Evolutionary conservation across 208 protist species (phyloP).

Genomic region (Wallacemonas sp.): DNA sequence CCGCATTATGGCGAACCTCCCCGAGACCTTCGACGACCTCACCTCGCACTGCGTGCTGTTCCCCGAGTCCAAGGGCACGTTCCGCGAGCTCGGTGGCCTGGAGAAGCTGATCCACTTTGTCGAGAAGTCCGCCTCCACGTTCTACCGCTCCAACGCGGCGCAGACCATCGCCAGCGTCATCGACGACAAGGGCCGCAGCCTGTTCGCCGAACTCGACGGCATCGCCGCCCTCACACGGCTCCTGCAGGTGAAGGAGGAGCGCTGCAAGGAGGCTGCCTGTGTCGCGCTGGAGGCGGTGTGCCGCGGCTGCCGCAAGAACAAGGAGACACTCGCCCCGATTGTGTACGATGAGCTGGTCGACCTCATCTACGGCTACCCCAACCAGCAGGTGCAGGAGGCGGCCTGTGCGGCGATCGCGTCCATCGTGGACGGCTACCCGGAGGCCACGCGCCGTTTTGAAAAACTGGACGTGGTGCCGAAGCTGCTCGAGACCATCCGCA

Average conservation of each 20-base stretch:
- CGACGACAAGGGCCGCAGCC: conserved; percentile 75
- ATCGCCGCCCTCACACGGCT: conserved; percentile 73
- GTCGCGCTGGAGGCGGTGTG: conserved; percentile 86
- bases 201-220: conserved; percentile 65
- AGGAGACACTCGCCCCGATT: conserved; percentile 44
- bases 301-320: conserved; percentile 75
- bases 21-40: conserved; percentile 91
- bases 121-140: conserved; percentile 76
- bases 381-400: conserved; percentile 92
- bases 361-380: conserved; percentile 87
- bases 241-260: conserved; percentile 85
- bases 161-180: conserved; percentile 89
- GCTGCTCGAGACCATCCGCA: conserved; percentile 86
- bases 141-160: conserved; percentile 86
- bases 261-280: conserved; percentile 90
- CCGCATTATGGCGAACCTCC: conserved; percentile 89
- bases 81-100: conserved; percentile 85
- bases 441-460: conserved; percentile 62
- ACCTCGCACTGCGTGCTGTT: conserved; percentile 92
- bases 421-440: conserved; percentile 76
- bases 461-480: conserved; percentile 80
- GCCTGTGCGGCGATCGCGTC: conserved; percentile 84
- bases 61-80: conserved; percentile 75
- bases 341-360: conserved; percentile 78
- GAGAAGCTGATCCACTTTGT: conserved; percentile 82